A percentile compares a stretch with the other conserved stretches of the same genome.
phyloP scores from a whole-genome alignment of 257 asterid species.

The Eustoma russellianum region DNA sequence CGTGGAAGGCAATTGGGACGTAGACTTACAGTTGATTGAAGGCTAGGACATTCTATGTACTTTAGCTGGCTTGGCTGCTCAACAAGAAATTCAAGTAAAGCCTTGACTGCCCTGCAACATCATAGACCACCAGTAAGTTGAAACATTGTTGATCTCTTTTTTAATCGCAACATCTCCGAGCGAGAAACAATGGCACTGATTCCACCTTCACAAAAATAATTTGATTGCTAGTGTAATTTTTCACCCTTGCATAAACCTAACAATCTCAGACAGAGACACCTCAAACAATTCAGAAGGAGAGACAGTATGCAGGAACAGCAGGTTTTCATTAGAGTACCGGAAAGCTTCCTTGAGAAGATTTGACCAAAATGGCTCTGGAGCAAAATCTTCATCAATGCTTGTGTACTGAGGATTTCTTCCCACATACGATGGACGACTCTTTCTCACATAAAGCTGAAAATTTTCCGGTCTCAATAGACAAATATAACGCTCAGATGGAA shows the following conservation, averaged over 20 bases:
- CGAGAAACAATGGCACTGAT: not conserved
- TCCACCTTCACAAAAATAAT: not conserved
- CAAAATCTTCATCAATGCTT: conserved; percentile 27
- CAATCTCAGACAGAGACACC: too few species aligned
- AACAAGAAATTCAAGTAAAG: conserved; percentile 21
- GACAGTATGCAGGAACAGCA: not conserved
- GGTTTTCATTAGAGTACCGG: conserved; percentile 29
- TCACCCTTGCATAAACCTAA: too few species aligned
- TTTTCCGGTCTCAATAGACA: conserved; percentile 15
- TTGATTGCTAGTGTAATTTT: not conserved
- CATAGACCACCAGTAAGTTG: not conserved
- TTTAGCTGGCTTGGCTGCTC: conserved; percentile 47
- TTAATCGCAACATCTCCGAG: not conserved
- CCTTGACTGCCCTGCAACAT: conserved; percentile 39
- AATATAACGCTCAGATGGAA: too few species aligned
- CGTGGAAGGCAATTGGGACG: not conserved
- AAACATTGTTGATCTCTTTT: not conserved
- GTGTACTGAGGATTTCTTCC: conserved; percentile 41
- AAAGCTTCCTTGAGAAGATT: conserved; percentile 26
- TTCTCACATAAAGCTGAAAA: conserved; percentile 12
- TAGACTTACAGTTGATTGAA: conserved; percentile 33
- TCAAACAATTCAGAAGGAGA: too few species aligned
- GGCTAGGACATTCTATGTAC: conserved; percentile 46
- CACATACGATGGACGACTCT: conserved; percentile 20
- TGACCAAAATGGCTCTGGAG: conserved; percentile 45